Evolutionary conservation across 2,329 filamentous ascomycete genomes (phyloP).

Genomic region (Orbilia ellipsospora): DNA sequence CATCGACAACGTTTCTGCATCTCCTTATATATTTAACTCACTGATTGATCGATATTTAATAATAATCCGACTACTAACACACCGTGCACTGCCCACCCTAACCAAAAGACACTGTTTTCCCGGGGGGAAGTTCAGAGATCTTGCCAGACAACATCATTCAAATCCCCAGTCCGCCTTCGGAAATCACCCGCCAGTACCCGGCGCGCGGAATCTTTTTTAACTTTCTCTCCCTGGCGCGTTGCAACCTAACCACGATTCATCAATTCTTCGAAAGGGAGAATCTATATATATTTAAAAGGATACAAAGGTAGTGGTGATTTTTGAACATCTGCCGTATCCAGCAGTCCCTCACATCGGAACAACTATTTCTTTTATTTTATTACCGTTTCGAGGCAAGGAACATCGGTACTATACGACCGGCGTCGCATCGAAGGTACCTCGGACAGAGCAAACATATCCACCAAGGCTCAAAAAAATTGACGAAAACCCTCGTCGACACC

Average conservation of each 20-base stretch:
- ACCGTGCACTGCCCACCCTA: not conserved
- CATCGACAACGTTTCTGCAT: not conserved
- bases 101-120: too few species aligned
- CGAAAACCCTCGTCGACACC: too few species aligned
- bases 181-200: constrained; percentile 47
- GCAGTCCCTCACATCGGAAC: constrained; percentile 16
- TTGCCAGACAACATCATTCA: constrained; percentile 31
- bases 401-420: constrained; percentile 41
- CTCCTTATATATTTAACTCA: not conserved
- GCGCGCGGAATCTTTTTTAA: constrained; percentile 30
- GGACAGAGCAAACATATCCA: constrained; percentile 12
- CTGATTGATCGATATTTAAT: too few species aligned
- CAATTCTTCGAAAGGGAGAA: not conserved
- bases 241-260: constrained; percentile 8
- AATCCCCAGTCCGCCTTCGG: constrained; percentile 46
- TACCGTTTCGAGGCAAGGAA: constrained; percentile 28
- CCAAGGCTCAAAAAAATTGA: not conserved
- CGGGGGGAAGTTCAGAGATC: constrained; percentile 11
- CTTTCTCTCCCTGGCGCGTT: constrained; percentile 2
- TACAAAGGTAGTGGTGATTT: constrained; percentile 25
- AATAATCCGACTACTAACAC: too few species aligned
- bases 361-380: constrained; percentile 19
- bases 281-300: constrained; percentile 3
- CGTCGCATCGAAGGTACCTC: constrained; percentile 48
- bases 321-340: constrained; percentile 26